Base-by-base conservation (phyloP, 176 grass and related monocot genomes). In the Pontederia crassipes region DNA sequence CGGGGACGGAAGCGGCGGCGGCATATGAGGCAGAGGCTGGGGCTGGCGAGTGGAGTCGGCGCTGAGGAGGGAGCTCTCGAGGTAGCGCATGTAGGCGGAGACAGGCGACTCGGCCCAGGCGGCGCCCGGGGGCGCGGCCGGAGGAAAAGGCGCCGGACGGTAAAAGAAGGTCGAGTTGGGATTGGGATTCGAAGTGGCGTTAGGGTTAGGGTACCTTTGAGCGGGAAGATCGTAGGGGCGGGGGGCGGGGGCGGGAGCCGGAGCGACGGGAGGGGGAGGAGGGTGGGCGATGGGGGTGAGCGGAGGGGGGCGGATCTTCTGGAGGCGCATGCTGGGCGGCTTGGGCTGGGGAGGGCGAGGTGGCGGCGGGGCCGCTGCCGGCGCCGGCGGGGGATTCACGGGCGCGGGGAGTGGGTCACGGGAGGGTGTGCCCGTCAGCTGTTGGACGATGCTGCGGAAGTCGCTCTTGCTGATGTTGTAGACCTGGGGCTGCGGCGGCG, bases 401-500 rank as follows among this genome's bases (percentile, higher is more conserved):
- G 17, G 67, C 11, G 52, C 67, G 2, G 84, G 72, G 4, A 67
- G 80, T 9, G 79, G 73, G 10, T 77, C 72, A 9, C 81, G 71
- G 52, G 84, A 74, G 1, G 84, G 93, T 11, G 93, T 92, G 0
- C 93, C 93, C 17, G 93, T 98, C 57, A 98, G 93, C 79, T 98
- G 87, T 72, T 98, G 93, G 17, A 98, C 93, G 60, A 98, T 85
- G 71, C 89, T 86, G 8, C 93, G 87, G 71, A 98, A 98, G 27
- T 98, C 79, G 81, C 81, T 98, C 76, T 92, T 92, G 84, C 81
- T 98, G 83, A 98, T 92, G 81, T 92, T 98, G 81, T 98, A 98
- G 52, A 98, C 93, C 79, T 92, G 93, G 7, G 93, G 87, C 77
- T 97, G 93, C 4, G n/a, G n/a, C n/a, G n/a, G n/a, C n/a, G n/a